Percentiles rank a stretch among this genome's conserved stretches.
These are phyloP conservation scores for Cyamopsis tetragonoloba DNA, from an alignment of 306 rosid species.

Conservation along the genomic window DNA sequence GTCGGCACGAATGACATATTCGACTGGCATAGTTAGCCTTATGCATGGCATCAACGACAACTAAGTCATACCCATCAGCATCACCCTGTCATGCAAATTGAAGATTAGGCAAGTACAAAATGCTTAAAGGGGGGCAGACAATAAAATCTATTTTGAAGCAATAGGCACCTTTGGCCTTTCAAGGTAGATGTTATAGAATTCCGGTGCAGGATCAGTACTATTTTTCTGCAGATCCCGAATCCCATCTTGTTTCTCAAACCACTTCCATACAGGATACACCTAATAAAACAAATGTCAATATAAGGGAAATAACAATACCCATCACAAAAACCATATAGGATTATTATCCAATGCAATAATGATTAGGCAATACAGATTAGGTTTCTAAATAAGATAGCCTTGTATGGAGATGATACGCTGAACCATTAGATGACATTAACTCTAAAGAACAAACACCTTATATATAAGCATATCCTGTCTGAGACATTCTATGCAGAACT, in stretches of 20 bases:
- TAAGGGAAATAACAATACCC: background rate
- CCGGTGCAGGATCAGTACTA: constrained; percentile 94
- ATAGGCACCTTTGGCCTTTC: constrained; percentile 91
- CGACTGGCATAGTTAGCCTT: constrained; percentile 98
- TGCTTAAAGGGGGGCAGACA: constrained; percentile 1
- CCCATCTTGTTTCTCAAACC: constrained; percentile 99
- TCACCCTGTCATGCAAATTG: constrained; percentile 69
- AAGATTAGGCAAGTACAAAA: constrained; percentile 14
- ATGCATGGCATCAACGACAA: constrained; percentile 99
- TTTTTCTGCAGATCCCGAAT: constrained; percentile 89
- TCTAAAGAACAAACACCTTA: constrained; percentile 6
- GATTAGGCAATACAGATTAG: background rate
- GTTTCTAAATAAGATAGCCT: background rate
- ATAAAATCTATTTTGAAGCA: constrained; percentile 21
- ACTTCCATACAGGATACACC: constrained; percentile 99
- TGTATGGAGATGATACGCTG: background rate
- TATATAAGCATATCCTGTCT: background rate
- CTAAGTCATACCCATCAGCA: constrained; percentile 94
- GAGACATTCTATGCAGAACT: no score
- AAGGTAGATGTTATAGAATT: constrained; percentile 92
- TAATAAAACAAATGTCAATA: constrained; percentile 22
- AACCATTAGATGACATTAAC: constrained; percentile 5
- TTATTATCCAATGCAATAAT: no score
- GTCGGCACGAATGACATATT: constrained; percentile 97
- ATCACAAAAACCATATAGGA: constrained; percentile 1